phyloP scores from a whole-genome alignment of 1,284 basidiomycete genomes.

The Cryptococcus sp. region DNA sequence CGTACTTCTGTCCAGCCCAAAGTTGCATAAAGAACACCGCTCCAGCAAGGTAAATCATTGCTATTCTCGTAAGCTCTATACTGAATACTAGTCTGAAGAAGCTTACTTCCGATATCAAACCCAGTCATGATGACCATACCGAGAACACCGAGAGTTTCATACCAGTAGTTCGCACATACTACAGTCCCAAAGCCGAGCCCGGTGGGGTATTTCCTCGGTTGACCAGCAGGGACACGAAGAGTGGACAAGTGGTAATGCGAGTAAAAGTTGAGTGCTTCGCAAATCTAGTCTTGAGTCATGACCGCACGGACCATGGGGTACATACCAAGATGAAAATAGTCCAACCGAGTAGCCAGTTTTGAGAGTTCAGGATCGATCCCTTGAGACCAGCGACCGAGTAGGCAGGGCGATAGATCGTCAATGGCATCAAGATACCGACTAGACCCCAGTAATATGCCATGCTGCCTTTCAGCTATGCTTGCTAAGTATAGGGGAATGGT shows the following conservation, averaged over 20 bases:
- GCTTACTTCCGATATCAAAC: constrained; percentile 65
- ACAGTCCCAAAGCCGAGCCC: constrained; percentile 76
- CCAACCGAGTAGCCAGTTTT: constrained; percentile 64
- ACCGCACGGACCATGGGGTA: constrained; percentile 18
- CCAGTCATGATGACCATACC: constrained; percentile 71
- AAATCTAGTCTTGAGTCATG: constrained; percentile 56
- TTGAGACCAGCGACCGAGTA: constrained; percentile 61
- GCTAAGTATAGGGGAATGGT: neutral
- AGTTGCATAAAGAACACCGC: constrained; percentile 68
- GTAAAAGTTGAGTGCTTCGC: constrained; percentile 80
- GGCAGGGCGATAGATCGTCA: constrained; percentile 68
- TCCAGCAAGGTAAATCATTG: constrained; percentile 67
- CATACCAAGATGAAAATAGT: constrained; percentile 70
- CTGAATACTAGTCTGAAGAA: constrained; percentile 1
- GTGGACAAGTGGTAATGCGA: constrained; percentile 77
- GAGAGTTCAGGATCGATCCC: constrained; percentile 64
- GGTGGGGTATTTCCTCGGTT: constrained; percentile 73
- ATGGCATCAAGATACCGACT: constrained; percentile 72
- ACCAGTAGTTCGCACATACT: constrained; percentile 93
- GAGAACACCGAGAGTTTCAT: constrained; percentile 77
- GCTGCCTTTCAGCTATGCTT: neutral
- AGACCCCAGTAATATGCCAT: constrained; percentile 73
- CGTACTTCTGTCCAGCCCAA: constrained; percentile 93
- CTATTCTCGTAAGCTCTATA: constrained; percentile 43
- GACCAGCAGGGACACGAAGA: constrained; percentile 76